Percentiles rank a stretch among this genome's conserved stretches.
These are phyloP conservation scores for Xylaria curta DNA, from an alignment of 495 filamentous ascomycete genomes.

Conservation along the genomic window DNA sequence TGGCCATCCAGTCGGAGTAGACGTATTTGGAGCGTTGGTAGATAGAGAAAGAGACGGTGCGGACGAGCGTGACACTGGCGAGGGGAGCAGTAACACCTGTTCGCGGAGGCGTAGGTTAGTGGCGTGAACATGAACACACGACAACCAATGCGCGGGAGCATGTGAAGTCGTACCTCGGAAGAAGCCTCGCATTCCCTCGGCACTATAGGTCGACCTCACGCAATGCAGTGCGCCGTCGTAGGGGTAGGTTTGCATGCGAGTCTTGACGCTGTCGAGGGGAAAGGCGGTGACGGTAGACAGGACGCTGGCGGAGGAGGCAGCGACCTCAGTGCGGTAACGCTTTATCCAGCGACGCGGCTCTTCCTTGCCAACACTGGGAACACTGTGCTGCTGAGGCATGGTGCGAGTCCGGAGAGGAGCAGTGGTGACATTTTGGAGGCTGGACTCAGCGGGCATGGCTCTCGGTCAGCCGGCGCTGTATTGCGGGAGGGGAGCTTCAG, in stretches of 20 bases:
- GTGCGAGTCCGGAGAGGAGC: conserved; percentile 48
- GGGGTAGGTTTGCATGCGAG: conserved; percentile 83
- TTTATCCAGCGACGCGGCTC: conserved; percentile 69
- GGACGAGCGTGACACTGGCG: conserved; percentile 84
- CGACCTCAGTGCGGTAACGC: conserved; percentile 78
- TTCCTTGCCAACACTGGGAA: conserved; percentile 45
- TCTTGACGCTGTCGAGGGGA: conserved; percentile 84
- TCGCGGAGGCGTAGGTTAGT: conserved; percentile 33
- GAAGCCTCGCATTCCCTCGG: conserved; percentile 75
- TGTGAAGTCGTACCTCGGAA: conserved; percentile 66
- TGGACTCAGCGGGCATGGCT: conserved; percentile 60
- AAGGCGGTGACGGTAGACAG: conserved; percentile 76
- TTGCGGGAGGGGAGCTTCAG: conserved; percentile 48
- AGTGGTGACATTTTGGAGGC: conserved; percentile 48
- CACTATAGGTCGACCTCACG: conserved; percentile 72
- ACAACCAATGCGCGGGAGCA: not conserved
- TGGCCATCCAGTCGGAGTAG: conserved; percentile 70
- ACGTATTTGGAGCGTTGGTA: conserved; percentile 84
- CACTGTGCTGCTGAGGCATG: conserved; percentile 52
- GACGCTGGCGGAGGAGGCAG: conserved; percentile 75
- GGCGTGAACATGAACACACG: conserved; percentile 28
- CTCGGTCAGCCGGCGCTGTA: conserved; percentile 40
- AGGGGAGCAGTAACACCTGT: conserved; percentile 80
- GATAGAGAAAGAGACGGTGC: conserved; percentile 91
- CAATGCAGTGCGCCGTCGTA: conserved; percentile 73